Conservation (phyloP, 345 rosid species). For the Eucalyptus paniculata region DNA sequence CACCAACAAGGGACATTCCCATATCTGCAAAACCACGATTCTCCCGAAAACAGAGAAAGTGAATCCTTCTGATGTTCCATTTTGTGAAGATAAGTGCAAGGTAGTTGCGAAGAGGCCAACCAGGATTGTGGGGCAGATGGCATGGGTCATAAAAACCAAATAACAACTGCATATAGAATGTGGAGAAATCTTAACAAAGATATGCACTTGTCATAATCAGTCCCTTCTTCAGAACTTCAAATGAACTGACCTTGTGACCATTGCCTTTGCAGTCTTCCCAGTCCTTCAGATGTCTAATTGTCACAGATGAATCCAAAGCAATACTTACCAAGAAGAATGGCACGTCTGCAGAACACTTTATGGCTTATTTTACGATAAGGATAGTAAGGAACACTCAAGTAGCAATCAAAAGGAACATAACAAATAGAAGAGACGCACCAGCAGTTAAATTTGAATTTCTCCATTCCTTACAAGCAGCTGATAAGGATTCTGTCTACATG, state of each 20-base stretch:
- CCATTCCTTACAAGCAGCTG: constrained; percentile 80
- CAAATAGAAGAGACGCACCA: constrained; percentile 17
- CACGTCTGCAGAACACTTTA: constrained; percentile 36
- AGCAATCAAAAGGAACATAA: not conserved
- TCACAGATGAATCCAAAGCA: constrained; percentile 42
- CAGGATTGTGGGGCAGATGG: constrained; percentile 81
- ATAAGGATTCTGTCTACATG: constrained; percentile 58
- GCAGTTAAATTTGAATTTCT: constrained; percentile 56
- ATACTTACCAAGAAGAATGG: constrained; percentile 73
- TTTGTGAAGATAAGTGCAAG: constrained; percentile 57
- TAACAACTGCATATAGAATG: constrained; percentile 37
- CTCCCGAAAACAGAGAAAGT: constrained; percentile 82
- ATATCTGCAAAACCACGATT: constrained; percentile 85
- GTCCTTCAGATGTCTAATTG: constrained; percentile 55
- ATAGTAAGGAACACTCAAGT: not conserved
- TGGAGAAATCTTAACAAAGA: not conserved
- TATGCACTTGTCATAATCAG: not conserved
- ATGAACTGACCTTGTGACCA: constrained; percentile 46
- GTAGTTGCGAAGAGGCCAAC: constrained; percentile 97
- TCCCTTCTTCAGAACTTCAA: not conserved
- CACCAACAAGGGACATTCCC: constrained; percentile 70
- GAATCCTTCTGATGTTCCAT: constrained; percentile 64
- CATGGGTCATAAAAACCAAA: constrained; percentile 92
- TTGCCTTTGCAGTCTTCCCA: constrained; percentile 53
- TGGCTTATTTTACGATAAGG: not conserved